Evolutionary conservation across 257 asterid genomes (phyloP).

Genomic region (Solanum bulbocastanum): DNA sequence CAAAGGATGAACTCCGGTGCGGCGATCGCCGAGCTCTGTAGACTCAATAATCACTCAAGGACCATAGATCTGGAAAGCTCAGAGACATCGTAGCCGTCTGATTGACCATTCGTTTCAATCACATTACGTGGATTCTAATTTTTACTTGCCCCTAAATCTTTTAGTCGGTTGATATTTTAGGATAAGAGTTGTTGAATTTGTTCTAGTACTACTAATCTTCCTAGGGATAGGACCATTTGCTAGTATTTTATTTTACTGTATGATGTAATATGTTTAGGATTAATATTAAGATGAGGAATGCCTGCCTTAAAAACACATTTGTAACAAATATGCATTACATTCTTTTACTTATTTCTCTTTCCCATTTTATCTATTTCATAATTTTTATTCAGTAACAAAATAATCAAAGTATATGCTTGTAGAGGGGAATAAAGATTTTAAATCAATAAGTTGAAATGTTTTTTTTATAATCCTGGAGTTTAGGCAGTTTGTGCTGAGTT

Average conservation of each 20-base stretch:
- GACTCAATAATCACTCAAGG: constrained; percentile 1
- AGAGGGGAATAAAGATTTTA: neutral
- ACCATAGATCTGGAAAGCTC: constrained; percentile 18
- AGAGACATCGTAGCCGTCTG: constrained; percentile 15
- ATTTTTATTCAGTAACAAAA: too few species aligned
- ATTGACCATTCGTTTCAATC: neutral
- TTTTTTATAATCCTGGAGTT: neutral
- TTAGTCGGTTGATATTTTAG: neutral
- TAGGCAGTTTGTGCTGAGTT: neutral
- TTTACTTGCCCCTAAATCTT: neutral
- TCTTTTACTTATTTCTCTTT: neutral
- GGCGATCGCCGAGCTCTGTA: constrained; percentile 6
- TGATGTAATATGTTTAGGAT: neutral
- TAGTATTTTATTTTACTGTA: neutral
- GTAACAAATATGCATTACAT: neutral
- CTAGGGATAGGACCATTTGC: neutral
- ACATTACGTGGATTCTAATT: neutral
- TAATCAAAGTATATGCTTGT: neutral
- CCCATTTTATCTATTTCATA: too few species aligned
- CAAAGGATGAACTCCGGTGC: constrained; percentile 9
- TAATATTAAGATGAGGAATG: neutral
- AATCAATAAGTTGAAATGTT: neutral
- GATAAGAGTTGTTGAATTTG: constrained; percentile 4
- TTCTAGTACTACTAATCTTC: neutral
- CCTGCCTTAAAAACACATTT: neutral